Evolutionary conservation across 1,284 basidiomycete genomes (phyloP).

Genomic region (Neolentinus lepideus): DNA sequence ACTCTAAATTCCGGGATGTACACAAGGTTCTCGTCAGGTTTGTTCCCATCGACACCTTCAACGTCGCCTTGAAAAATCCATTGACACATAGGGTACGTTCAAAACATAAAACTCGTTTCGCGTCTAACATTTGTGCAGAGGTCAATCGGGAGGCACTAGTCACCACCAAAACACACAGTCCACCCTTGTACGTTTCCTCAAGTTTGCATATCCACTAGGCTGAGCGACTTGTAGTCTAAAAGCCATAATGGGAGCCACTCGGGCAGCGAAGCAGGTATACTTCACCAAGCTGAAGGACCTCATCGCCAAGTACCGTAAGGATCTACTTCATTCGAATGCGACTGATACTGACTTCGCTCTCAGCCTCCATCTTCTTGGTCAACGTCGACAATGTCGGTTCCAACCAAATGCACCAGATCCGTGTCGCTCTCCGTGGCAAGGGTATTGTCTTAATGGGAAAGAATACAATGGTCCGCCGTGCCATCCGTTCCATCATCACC

Average conservation of each 20-base stretch:
- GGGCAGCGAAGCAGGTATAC: slow-evolving; percentile 90
- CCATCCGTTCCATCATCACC: slow-evolving; percentile 83
- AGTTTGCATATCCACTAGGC: neutral
- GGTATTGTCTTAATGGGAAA: slow-evolving; percentile 99
- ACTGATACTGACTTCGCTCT: slow-evolving; percentile 1
- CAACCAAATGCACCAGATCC: slow-evolving; percentile 99
- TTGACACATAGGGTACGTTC: slow-evolving; percentile 55
- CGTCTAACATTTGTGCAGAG: slow-evolving; percentile 34
- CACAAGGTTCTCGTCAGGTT: slow-evolving; percentile 27
- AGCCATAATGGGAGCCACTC: slow-evolving; percentile 83
- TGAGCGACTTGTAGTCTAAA: slow-evolving; percentile 16
- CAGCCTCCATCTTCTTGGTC: slow-evolving; percentile 97
- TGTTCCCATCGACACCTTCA: slow-evolving; percentile 18
- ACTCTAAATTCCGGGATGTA: neutral
- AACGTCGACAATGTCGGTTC: slow-evolving; percentile 99
- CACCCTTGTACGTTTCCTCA: slow-evolving; percentile 17
- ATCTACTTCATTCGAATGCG: neutral
- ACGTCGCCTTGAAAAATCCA: slow-evolving; percentile 81
- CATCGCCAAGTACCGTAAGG: slow-evolving; percentile 82
- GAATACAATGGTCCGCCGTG: slow-evolving; percentile 99
- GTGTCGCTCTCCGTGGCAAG: slow-evolving; percentile 93
- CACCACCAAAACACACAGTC: slow-evolving; percentile 14
- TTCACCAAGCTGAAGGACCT: slow-evolving; percentile 94
- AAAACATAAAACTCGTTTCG: neutral
- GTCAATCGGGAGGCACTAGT: slow-evolving; percentile 82